Evolutionary conservation across 2,329 filamentous ascomycete genomes (phyloP).

Genomic region (Elsinoe arachidis): DNA sequence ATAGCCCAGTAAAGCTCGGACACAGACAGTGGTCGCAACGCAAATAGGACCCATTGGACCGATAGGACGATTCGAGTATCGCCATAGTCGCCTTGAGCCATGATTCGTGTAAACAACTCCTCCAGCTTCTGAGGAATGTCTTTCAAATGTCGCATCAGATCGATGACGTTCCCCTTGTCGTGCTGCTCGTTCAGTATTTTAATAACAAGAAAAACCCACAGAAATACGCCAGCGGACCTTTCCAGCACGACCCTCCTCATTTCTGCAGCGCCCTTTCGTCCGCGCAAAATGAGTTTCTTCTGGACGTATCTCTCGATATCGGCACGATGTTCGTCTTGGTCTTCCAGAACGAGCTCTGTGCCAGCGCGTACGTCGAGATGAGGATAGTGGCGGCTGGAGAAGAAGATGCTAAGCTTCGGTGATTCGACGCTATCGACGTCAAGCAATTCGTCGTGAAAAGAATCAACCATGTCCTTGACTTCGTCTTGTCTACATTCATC

Average conservation of each 20-base stretch:
- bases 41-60: conserved; percentile 47
- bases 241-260: conserved; percentile 25
- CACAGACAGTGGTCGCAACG: conserved; percentile 35
- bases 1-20: conserved; percentile 42
- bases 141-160: conserved; percentile 27
- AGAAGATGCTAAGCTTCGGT: conserved; percentile 26
- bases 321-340: conserved; percentile 26
- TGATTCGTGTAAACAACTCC: conserved; percentile 44
- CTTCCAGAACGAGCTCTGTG: conserved; percentile 28
- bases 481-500: conserved; percentile 37
- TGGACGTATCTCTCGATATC: conserved; percentile 31
- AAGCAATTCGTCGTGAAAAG: conserved; percentile 25
- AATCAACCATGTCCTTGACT: conserved; percentile 27
- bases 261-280: conserved; percentile 23
- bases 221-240: conserved; percentile 37
- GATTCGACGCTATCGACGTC: conserved; percentile 20
- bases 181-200: conserved; percentile 38
- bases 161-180: conserved; percentile 23
- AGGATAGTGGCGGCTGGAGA: conserved; percentile 40
- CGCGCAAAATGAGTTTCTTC: background rate
- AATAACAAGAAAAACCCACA: conserved; percentile 41
- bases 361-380: conserved; percentile 29
- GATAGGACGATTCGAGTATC: conserved; percentile 32
- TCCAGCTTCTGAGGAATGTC: conserved; percentile 36
- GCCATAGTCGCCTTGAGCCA: conserved; percentile 21